Conservation (phyloP, 2,329 filamentous ascomycete species). For the Mariannaea elegans region DNA sequence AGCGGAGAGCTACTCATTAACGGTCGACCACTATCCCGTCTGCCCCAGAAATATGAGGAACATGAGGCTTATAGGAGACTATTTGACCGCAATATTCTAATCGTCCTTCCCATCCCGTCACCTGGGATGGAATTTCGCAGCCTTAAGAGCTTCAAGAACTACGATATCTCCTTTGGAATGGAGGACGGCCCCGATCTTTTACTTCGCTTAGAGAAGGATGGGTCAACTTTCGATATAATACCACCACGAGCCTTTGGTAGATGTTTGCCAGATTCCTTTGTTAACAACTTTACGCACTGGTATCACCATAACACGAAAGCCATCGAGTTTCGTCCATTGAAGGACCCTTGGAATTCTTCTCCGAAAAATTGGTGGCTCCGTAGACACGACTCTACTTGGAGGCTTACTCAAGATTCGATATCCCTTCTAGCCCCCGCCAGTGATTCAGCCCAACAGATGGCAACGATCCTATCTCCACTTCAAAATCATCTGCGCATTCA, state of each 20-base stretch:
- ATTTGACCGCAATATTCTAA: conserved; percentile 18
- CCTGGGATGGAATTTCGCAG: conserved; percentile 47
- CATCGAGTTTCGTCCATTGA: conserved; percentile 45
- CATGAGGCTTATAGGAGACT: conserved; percentile 14
- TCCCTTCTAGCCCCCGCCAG: too few species aligned
- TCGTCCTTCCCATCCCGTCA: conserved; percentile 28
- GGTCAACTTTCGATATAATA: conserved; percentile 41
- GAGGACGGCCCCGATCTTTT: too few species aligned
- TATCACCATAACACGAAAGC: conserved; percentile 41
- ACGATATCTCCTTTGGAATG: too few species aligned
- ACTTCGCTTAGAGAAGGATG: conserved; percentile 39
- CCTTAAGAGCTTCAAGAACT: too few species aligned
- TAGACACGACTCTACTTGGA: conserved; percentile 30
- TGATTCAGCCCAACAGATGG: too few species aligned
- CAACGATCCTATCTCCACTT: too few species aligned
- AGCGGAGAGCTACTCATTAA: conserved; percentile 27
- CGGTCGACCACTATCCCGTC: conserved; percentile 9
- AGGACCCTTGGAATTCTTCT: conserved; percentile 38
- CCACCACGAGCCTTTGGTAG: conserved; percentile 41
- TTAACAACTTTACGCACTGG: conserved; percentile 57
- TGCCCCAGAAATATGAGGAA: conserved; percentile 6
- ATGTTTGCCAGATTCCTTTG: conserved; percentile 47
- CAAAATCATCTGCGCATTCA: too few species aligned
- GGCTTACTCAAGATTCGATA: background rate
- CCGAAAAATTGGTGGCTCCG: conserved; percentile 31